phyloP scores from a whole-genome alignment of 2,329 filamentous ascomycete species.

The Verticillium longisporum region DNA sequence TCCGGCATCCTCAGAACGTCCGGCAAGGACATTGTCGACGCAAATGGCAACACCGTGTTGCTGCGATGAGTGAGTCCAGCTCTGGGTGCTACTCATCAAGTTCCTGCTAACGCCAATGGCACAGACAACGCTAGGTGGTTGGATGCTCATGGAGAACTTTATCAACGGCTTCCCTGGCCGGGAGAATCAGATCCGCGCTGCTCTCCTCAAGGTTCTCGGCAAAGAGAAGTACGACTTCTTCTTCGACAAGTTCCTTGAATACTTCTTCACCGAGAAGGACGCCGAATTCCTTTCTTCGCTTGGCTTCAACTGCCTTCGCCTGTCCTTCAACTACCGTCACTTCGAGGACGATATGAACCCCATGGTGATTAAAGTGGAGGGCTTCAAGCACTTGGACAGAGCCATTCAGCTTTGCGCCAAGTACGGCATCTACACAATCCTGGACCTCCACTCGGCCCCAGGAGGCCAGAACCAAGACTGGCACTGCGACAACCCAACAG shows the following conservation, averaged over 20 bases:
- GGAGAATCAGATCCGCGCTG: slow-evolving; percentile 47
- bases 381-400: slow-evolving; percentile 42
- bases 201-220: slow-evolving; percentile 46
- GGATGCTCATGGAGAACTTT: slow-evolving; percentile 51
- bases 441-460: slow-evolving; percentile 36
- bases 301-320: slow-evolving; percentile 50
- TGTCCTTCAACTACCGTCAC: slow-evolving; percentile 56
- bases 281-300: slow-evolving; percentile 49
- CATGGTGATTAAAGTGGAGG: slow-evolving; percentile 34
- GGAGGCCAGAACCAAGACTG: slow-evolving; percentile 42
- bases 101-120: neutral
- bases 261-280: slow-evolving; percentile 51
- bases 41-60: slow-evolving; percentile 34
- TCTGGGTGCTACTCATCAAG: neutral
- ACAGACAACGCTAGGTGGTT: slow-evolving; percentile 21
- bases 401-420: slow-evolving; percentile 36
- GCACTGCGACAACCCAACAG: slow-evolving; percentile 32
- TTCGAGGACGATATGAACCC: slow-evolving; percentile 48
- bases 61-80: slow-evolving; percentile 23
- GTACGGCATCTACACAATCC: slow-evolving; percentile 34
- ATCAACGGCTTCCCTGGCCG: slow-evolving; percentile 56
- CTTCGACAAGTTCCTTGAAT: slow-evolving; percentile 48
- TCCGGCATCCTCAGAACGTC: slow-evolving; percentile 9
- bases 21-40: slow-evolving; percentile 30
- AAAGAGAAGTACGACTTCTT: slow-evolving; percentile 52